Base-by-base conservation (phyloP, 495 filamentous ascomycete genomes). In the Penicillium canariense region DNA sequence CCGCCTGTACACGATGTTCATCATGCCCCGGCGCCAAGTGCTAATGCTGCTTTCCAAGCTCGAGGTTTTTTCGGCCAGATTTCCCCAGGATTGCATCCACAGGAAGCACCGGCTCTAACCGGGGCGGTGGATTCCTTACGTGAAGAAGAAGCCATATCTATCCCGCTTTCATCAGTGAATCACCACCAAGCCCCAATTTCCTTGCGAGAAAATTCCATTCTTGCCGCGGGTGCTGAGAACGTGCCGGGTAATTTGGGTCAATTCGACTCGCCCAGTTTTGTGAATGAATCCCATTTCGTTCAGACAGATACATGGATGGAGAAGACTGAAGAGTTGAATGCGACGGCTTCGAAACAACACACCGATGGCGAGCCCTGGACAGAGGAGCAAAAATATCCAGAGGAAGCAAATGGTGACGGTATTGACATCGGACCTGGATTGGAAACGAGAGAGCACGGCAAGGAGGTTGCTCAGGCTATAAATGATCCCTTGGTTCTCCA, bases 1-100 rank as follows among this genome's bases (percentile, higher is more conserved):
- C 30, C 50, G 0, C 62, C 63, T 9, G 7, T 50, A 12, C 58
- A 60, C 14, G 30, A 42, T 46, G 5, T 46, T 23, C 40, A 28
- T 12, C 22, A 34, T 26, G 18, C 14, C 18, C 12, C 20, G 18
- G 38, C 18, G 5, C 20, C 50, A 23, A 17, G 22, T 27, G 9
- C 36, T 9, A 22, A 25, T 5, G 5, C 31, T 53, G 3, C 17
- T 34, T 5, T 31, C 18, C 15, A 30, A 15, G 36, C 15, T 15
- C 20, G 17, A 14, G 27, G 25, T 22, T 39, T 26, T 15, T 14
- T 25, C 7, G 26, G 8, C 14, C 7, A 42, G 10, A 18, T 26
- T 30, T 26, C 38, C 2, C 12, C 17, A 14, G 18, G 11, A 2
- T 9, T 36, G n/a, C 17, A 27, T 9, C 14, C 6, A 1, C 31